phyloP scores from a whole-genome alignment of 2,329 filamentous ascomycete genomes.

The Pseudogymnoascus sp. region DNA sequence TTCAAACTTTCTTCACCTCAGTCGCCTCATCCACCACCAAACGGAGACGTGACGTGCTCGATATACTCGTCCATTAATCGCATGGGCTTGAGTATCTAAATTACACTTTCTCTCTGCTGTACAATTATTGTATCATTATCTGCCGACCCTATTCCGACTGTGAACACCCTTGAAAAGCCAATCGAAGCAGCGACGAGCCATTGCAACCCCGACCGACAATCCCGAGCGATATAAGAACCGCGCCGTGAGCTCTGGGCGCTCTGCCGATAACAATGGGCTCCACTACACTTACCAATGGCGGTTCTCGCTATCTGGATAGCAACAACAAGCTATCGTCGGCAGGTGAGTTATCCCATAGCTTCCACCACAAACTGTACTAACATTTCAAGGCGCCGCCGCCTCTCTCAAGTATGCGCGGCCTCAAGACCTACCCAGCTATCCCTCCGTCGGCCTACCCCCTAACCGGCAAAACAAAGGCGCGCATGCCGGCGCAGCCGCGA shows the following conservation, averaged over 20 bases:
- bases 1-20: neutral
- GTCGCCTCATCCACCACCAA: neutral
- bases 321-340: slow-evolving; percentile 51
- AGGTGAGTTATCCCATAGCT: slow-evolving; percentile 34
- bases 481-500: slow-evolving; percentile 68
- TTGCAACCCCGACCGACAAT: neutral
- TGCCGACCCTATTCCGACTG: neutral
- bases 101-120: neutral
- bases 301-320: slow-evolving; percentile 35
- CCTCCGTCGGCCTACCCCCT: slow-evolving; percentile 50
- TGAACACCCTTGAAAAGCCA: neutral
- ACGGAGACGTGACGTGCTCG: neutral
- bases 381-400: slow-evolving; percentile 44
- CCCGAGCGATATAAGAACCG: neutral
- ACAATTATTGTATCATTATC: neutral
- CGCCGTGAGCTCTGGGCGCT: neutral
- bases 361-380: slow-evolving; percentile 16
- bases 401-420: slow-evolving; percentile 66
- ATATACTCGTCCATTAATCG: neutral
- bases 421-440: slow-evolving; percentile 66
- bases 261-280: neutral
- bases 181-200: neutral
- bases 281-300: slow-evolving; percentile 21
- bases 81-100: neutral
- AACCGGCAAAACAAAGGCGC: slow-evolving; percentile 35